Evolutionary conservation across 1,284 basidiomycete genomes (phyloP).

Genomic region (Apiotrichum domesticum): DNA sequence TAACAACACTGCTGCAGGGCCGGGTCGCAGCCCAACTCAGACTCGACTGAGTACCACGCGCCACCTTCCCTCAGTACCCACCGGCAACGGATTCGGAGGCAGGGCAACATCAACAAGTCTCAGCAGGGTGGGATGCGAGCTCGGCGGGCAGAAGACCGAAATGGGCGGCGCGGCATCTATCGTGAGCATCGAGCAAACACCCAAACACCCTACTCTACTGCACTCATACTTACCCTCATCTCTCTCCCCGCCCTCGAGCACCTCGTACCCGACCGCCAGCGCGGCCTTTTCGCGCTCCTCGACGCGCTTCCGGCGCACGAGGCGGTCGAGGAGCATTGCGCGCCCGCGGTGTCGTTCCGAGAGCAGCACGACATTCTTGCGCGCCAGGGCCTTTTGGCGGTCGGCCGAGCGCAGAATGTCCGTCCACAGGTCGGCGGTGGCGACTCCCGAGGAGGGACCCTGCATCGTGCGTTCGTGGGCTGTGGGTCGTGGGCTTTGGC

Average conservation of each 20-base stretch:
- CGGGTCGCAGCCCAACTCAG: not conserved
- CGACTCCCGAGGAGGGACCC: not conserved
- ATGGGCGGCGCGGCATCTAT: conserved; percentile 76
- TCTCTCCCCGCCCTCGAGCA: conserved; percentile 77
- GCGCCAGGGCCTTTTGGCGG: conserved; percentile 61
- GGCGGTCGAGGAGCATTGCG: conserved; percentile 19
- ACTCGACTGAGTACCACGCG: not conserved
- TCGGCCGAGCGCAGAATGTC: conserved; percentile 83
- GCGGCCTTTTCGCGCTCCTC: conserved; percentile 47
- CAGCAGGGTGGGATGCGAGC: conserved; percentile 64
- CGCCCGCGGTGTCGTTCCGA: conserved; percentile 52
- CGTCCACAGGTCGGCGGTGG: conserved; percentile 67
- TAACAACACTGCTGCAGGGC: too few species aligned
- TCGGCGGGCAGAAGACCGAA: conserved; percentile 83
- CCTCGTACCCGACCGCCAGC: conserved; percentile 81
- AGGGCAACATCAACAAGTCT: conserved; percentile 77
- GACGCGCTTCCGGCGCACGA: conserved; percentile 7
- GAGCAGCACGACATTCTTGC: conserved; percentile 75
- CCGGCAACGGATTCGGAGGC: conserved; percentile 52
- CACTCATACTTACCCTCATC: conserved; percentile 67
- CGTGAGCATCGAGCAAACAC: not conserved
- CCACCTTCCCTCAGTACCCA: conserved; percentile 15
- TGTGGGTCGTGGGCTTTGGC: not conserved
- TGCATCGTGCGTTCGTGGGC: not conserved
- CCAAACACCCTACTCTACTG: not conserved